Percentiles rank a stretch among this genome's conserved stretches.
Evolutionary conservation across 2,329 filamentous ascomycete genomes (phyloP).

Genomic region (Hypomyces perniciosus): DNA sequence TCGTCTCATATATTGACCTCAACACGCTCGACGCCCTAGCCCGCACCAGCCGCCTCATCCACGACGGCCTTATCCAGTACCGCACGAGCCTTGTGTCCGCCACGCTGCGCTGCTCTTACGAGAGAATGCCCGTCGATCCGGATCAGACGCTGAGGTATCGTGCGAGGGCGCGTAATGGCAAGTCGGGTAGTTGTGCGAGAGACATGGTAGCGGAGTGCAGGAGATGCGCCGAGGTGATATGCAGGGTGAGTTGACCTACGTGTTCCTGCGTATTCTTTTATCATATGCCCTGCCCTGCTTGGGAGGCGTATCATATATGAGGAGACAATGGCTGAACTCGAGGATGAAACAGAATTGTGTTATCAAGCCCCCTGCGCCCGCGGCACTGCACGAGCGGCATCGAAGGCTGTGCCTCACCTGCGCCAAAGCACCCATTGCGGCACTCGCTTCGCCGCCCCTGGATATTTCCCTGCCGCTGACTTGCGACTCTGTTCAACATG

Average conservation of each 20-base stretch:
- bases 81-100: constrained; percentile 65
- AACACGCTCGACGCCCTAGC: constrained; percentile 82
- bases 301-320: no score
- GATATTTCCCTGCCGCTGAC: constrained; percentile 42
- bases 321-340: not conserved
- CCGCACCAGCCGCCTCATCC: constrained; percentile 73
- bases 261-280: not conserved
- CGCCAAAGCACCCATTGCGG: constrained; percentile 60
- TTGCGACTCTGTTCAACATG: constrained; percentile 50
- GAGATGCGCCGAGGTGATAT: constrained; percentile 69
- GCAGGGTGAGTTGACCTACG: constrained; percentile 56
- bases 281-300: no score
- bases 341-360: constrained; percentile 67
- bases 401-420: constrained; percentile 76
- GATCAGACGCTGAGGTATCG: constrained; percentile 53
- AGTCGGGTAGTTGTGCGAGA: constrained; percentile 72
- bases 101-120: constrained; percentile 75
- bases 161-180: constrained; percentile 51
- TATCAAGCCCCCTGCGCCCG: constrained; percentile 69
- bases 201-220: constrained; percentile 84
- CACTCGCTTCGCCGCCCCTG: constrained; percentile 42
- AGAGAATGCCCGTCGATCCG: constrained; percentile 49
- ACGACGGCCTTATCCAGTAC: constrained; percentile 71
- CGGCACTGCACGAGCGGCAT: constrained; percentile 65
- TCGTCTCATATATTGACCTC: constrained; percentile 74